These are phyloP conservation scores for Blakeslea trispora DNA, from an alignment of 371 early-diverging fungal genomes.

Conservation along the genomic window DNA sequence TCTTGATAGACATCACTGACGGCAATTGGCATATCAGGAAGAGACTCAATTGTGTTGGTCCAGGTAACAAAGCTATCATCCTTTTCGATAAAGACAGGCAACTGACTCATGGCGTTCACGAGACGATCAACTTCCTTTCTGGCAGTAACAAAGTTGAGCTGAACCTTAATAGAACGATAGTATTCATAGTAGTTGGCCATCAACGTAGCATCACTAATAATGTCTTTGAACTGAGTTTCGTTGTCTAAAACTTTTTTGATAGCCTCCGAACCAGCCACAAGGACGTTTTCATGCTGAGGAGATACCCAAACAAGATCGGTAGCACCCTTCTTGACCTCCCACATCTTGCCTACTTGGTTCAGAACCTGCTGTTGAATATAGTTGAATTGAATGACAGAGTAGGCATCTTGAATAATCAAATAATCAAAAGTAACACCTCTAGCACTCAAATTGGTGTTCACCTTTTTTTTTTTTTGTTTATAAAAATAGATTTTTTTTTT, in stretches of 20 bases:
- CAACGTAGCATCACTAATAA: slow-evolving; percentile 15
- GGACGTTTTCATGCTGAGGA: slow-evolving; percentile 15
- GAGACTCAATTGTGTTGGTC: slow-evolving; percentile 34
- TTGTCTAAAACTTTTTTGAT: slow-evolving; percentile 15
- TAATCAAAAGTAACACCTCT: slow-evolving; percentile 40
- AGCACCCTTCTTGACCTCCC: slow-evolving; percentile 1
- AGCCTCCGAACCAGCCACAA: slow-evolving; percentile 29
- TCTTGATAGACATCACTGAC: slow-evolving; percentile 37
- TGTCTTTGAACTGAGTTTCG: slow-evolving; percentile 8
- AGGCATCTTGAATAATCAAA: slow-evolving; percentile 42
- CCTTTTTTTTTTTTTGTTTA: slow-evolving; percentile 8
- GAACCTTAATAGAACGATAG: slow-evolving; percentile 21
- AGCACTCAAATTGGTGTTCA: slow-evolving; percentile 11
- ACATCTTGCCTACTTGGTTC: slow-evolving; percentile 16
- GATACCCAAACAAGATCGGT: slow-evolving; percentile 34
- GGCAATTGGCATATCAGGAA: slow-evolving; percentile 26
- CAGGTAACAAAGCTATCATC: slow-evolving; percentile 27
- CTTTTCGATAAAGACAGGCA: slow-evolving; percentile 30
- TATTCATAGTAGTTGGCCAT: slow-evolving; percentile 36
- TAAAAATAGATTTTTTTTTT: slow-evolving; percentile 7
- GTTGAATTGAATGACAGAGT: slow-evolving; percentile 34
- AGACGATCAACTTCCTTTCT: slow-evolving; percentile 16
- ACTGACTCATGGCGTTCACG: not conserved
- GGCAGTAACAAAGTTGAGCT: slow-evolving; percentile 16
- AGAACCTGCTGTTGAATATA: slow-evolving; percentile 23